These are phyloP conservation scores for Lasiodiplodia gonubiensis DNA, from an alignment of 2,329 filamentous ascomycete species.

Conservation along the genomic window DNA sequence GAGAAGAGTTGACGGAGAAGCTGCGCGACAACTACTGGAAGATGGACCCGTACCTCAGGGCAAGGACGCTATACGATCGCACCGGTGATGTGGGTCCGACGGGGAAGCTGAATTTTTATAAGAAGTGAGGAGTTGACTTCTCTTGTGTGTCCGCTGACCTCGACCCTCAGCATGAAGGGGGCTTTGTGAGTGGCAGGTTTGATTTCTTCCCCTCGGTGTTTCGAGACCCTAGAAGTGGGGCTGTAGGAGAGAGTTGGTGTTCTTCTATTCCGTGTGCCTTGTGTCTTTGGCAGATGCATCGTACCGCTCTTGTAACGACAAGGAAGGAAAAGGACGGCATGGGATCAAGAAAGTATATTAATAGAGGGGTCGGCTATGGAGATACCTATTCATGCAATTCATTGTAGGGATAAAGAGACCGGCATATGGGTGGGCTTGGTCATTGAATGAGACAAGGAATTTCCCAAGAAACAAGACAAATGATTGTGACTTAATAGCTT, in stretches of 20 bases:
- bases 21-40: slow-evolving; percentile 83
- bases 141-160: too few relatives aligned
- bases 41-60: slow-evolving; percentile 84
- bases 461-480: background rate
- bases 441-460: background rate
- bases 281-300: background rate
- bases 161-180: too few relatives aligned
- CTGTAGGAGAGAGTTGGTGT: too few relatives aligned
- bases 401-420: background rate
- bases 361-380: background rate
- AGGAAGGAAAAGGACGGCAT: background rate
- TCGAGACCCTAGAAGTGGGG: background rate
- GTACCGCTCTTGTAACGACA: background rate
- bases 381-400: background rate
- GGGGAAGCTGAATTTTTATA: slow-evolving; percentile 76
- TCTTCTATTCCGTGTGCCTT: too few relatives aligned
- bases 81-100: slow-evolving; percentile 70
- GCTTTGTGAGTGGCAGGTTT: background rate
- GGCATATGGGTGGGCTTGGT: background rate
- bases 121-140: slow-evolving; percentile 37
- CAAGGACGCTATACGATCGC: slow-evolving; percentile 84
- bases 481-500: background rate
- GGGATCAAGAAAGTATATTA: slow-evolving; percentile 2
- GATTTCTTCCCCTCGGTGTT: background rate
- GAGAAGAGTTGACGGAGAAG: slow-evolving; percentile 66